Conservation (phyloP, 495 filamentous ascomycete genomes). For the Friedmanniomyces simplex region DNA sequence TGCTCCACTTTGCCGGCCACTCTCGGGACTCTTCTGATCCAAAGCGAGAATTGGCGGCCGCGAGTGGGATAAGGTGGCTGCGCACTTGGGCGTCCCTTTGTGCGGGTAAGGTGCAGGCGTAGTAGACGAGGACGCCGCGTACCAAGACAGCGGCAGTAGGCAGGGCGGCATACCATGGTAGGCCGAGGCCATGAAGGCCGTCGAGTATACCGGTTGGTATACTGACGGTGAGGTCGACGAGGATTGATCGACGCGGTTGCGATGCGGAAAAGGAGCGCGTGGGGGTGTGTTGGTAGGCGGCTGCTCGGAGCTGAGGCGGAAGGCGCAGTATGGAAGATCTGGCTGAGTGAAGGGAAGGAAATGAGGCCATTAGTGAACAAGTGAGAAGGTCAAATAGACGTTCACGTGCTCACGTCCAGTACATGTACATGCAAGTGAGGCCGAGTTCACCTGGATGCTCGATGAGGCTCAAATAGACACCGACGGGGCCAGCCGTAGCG, state of each 20-base stretch:
- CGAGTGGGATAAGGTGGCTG: conserved; percentile 39
- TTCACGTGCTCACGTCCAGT: no score
- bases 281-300: background rate
- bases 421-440: no score
- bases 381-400: no score
- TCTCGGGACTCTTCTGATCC: background rate
- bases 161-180: conserved; percentile 62
- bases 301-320: conserved; percentile 4
- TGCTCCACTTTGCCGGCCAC: background rate
- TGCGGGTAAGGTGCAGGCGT: conserved; percentile 50
- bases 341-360: background rate
- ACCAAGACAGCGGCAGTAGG: conserved; percentile 59
- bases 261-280: conserved; percentile 24
- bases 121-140: conserved; percentile 42
- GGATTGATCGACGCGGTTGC: conserved; percentile 27
- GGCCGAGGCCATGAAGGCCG: conserved; percentile 48
- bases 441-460: no score
- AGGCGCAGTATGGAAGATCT: conserved; percentile 7
- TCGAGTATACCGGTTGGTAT: conserved; percentile 47
- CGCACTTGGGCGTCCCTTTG: conserved; percentile 34
- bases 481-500: background rate
- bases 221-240: conserved; percentile 40
- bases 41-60: conserved; percentile 23
- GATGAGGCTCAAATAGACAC: background rate
- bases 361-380: no score